Percentiles rank a stretch among this genome's conserved stretches.
phyloP scores from a whole-genome alignment of 805 yeast species.

The Wickerhamomyces tratensis region DNA sequence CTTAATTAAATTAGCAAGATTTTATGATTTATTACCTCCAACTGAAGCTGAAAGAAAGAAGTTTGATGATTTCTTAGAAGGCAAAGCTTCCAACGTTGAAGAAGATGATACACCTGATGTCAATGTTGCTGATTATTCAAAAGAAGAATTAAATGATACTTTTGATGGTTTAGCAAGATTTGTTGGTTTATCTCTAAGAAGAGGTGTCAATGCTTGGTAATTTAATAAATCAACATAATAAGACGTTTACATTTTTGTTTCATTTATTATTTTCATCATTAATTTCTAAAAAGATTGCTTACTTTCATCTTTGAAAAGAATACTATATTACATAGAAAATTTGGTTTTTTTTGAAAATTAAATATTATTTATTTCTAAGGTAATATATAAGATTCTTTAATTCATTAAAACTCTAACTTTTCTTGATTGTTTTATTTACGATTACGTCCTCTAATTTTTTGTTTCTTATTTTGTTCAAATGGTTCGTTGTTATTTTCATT shows the following conservation, averaged over 20 bases:
- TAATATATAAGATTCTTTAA: too few relatives aligned
- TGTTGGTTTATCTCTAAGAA: constrained; percentile 51
- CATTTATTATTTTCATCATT: too few relatives aligned
- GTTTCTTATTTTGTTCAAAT: constrained; percentile 8
- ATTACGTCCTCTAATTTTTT: constrained; percentile 19
- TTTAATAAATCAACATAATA: too few relatives aligned
- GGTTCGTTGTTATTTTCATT: constrained; percentile 1
- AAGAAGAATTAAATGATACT: constrained; percentile 41
- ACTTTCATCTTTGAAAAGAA: too few relatives aligned
- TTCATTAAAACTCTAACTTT: too few relatives aligned
- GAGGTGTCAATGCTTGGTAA: constrained; percentile 43
- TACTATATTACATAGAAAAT: too few relatives aligned
- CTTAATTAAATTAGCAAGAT: constrained; percentile 49
- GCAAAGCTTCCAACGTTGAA: constrained; percentile 24
- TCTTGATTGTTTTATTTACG: constrained; percentile 13
- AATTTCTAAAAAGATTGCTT: too few relatives aligned
- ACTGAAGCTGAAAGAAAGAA: constrained; percentile 42
- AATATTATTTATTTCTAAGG: too few relatives aligned
- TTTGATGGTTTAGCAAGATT: constrained; percentile 60
- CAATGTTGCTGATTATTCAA: constrained; percentile 23
- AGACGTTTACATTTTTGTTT: too few relatives aligned
- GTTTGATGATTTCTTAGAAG: constrained; percentile 41
- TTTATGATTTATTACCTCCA: constrained; percentile 72
- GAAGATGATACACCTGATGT: constrained; percentile 20
- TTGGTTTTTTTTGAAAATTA: too few relatives aligned